Evolutionary conservation across 495 filamentous ascomycete species (phyloP).

Genomic region (Aeminium ludgeri): DNA sequence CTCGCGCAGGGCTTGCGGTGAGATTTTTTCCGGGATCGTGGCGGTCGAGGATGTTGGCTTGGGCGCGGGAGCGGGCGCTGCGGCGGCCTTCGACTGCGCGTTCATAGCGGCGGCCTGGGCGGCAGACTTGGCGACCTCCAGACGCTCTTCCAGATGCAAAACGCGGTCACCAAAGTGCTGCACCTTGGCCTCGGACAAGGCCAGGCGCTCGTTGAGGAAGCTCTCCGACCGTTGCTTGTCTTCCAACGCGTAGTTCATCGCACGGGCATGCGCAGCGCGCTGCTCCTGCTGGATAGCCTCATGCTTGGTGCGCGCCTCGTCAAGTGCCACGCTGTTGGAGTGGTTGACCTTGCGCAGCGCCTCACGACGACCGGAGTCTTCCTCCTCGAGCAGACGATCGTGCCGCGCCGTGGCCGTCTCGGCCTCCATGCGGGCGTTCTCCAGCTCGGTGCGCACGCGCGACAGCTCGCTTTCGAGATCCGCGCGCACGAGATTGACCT

Average conservation of each 20-base stretch:
- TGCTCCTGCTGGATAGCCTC: constrained; percentile 48
- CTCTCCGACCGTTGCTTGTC: constrained; percentile 25
- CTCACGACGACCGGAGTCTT: constrained; percentile 33
- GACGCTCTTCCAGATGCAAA: constrained; percentile 65
- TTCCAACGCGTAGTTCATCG: constrained; percentile 40
- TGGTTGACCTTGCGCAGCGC: constrained; percentile 39
- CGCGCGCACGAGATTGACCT: constrained; percentile 62
- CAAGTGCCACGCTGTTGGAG: constrained; percentile 44
- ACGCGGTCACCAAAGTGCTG: constrained; percentile 69
- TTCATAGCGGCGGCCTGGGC: constrained; percentile 74
- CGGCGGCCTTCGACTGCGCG: constrained; percentile 43
- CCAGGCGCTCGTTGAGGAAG: constrained; percentile 42
- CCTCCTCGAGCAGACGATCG: constrained; percentile 65
- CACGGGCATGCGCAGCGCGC: constrained; percentile 53
- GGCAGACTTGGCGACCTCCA: constrained; percentile 79
- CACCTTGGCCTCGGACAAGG: constrained; percentile 60
- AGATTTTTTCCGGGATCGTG: constrained; percentile 64
- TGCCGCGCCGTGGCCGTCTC: constrained; percentile 56
- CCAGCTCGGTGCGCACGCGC: constrained; percentile 49
- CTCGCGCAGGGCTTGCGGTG: constrained; percentile 83
- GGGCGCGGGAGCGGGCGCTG: constrained; percentile 15
- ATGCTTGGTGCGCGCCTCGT: constrained; percentile 51
- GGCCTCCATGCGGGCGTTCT: constrained; percentile 53
- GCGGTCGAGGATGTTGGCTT: constrained; percentile 19
- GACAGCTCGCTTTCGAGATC: constrained; percentile 58